Evolutionary conservation across 306 rosid genomes (phyloP).

Genomic region (Cicer judaicum): DNA sequence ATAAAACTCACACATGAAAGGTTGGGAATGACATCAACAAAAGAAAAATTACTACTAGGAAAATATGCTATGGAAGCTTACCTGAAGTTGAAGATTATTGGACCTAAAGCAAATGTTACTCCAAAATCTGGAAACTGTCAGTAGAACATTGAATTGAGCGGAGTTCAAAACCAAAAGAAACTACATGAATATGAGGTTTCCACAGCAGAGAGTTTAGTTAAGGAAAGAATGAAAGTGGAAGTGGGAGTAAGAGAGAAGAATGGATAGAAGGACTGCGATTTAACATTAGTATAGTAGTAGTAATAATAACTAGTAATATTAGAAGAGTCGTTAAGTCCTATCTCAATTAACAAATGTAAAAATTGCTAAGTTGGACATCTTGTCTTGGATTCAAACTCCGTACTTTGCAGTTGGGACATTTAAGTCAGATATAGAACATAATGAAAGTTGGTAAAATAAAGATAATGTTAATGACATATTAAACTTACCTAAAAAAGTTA

Average conservation of each 20-base stretch:
- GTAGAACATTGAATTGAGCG: not conserved
- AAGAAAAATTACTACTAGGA: not conserved
- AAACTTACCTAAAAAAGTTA: not conserved
- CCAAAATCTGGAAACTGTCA: not conserved
- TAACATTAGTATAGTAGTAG: not conserved
- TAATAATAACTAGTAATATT: not conserved
- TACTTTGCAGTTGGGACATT: not conserved
- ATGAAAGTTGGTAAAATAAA: conserved; percentile 2
- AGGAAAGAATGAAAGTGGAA: not conserved
- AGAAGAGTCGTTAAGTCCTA: no score
- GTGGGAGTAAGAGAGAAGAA: not conserved
- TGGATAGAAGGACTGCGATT: not conserved
- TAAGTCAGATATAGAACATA: conserved; percentile 1
- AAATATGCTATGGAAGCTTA: conserved; percentile 5
- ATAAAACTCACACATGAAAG: conserved; percentile 1
- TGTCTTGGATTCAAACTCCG: no score
- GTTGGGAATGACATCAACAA: not conserved
- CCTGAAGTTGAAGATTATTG: conserved; percentile 1
- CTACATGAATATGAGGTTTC: not conserved
- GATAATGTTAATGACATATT: not conserved
- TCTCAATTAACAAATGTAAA: no score
- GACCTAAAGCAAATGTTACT: not conserved
- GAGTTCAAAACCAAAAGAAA: not conserved
- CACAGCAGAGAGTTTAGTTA: not conserved
- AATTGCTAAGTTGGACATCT: no score